Base-by-base conservation (phyloP, 2,329 filamentous ascomycete species). In the Cadophora malorum region DNA sequence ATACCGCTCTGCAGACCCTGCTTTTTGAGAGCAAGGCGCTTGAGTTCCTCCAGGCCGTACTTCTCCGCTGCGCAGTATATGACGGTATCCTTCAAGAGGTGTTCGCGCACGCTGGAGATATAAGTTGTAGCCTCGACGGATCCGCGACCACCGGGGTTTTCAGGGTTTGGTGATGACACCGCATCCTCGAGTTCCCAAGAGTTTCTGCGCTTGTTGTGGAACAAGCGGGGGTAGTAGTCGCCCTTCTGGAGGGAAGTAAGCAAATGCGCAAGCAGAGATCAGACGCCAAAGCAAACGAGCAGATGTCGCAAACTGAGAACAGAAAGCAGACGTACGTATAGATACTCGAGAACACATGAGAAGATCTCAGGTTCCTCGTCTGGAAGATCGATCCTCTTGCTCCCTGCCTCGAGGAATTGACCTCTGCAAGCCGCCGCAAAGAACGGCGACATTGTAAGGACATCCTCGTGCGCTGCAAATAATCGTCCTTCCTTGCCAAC, bases 401-500 rank as follows among this genome's bases (percentile, higher is more conserved):
- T 92, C 89, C 86, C 88, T 83, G 82, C 86, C 79, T 91, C 90
- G 80, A 90, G 86, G 83, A 91, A 91, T 79, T 91, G 88, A 78
- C 87, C 88, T 76, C 88, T 89, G 77, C 93, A 87, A 75, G 88
- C 86, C 77, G 87, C 85, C 75, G 88, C 86, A 80, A 97, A 96
- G 81, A 92, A 96, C 73, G 93, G 91, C 79, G 93, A 95, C 81
- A 92, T 88, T 78, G 88, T 88, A 73, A 97, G 88, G 77, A 97
- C 90, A 81, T 97, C 92, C 85, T 97, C 93, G 82, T 97, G 94
- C 78, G 94, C 94, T 76, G 94, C 94, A 85, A 97, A 97, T 80
- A 97, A 86, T 77, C 94, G 91, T 79, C 91, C 91, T 77, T 97
- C 94, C 75, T 83, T 83, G 75, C 94, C 94, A 78, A 97, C 90